Evolutionary conservation across 495 filamentous ascomycete genomes (phyloP).

Genomic region (Paragyromitra xinjiangensis): DNA sequence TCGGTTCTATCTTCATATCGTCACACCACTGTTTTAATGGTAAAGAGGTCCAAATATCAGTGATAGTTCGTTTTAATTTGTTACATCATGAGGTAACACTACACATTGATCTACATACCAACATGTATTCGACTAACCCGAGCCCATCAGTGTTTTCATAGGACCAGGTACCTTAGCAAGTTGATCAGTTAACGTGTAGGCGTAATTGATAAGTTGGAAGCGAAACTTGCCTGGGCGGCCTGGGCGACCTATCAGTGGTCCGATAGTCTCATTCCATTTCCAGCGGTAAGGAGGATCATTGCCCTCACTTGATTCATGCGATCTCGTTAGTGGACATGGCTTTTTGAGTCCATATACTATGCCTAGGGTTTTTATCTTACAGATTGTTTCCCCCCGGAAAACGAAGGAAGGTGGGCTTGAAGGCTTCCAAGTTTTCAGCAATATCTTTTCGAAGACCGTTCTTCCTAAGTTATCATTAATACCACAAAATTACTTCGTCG

Average conservation of each 20-base stretch:
- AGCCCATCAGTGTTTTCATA: slow-evolving; percentile 65
- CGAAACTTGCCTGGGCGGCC: slow-evolving; percentile 57
- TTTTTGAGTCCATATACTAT: not conserved
- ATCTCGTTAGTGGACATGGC: not conserved
- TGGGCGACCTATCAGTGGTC: slow-evolving; percentile 62
- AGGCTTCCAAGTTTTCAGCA: slow-evolving; percentile 59
- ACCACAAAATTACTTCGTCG: slow-evolving; percentile 19
- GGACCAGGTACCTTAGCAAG: slow-evolving; percentile 61
- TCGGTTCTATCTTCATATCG: slow-evolving; percentile 63
- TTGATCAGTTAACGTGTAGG: not conserved
- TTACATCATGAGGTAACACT: not conserved
- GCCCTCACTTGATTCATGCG: slow-evolving; percentile 56
- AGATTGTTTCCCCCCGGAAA: slow-evolving; percentile 64
- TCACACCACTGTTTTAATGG: slow-evolving; percentile 61
- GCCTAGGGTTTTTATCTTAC: slow-evolving; percentile 25
- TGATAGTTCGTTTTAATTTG: not conserved
- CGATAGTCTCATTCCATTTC: slow-evolving; percentile 67
- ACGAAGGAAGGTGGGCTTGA: slow-evolving; percentile 62
- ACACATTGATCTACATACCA: slow-evolving; percentile 12
- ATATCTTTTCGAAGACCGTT: slow-evolving; percentile 65
- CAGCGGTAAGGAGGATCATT: slow-evolving; percentile 59
- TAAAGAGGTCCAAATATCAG: not conserved
- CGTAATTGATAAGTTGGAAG: not conserved
- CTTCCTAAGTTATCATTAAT: slow-evolving; percentile 46
- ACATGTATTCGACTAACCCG: slow-evolving; percentile 63